These are phyloP conservation scores for Pichia cactophila DNA, from an alignment of 1,139 yeast species.

Conservation along the genomic window DNA sequence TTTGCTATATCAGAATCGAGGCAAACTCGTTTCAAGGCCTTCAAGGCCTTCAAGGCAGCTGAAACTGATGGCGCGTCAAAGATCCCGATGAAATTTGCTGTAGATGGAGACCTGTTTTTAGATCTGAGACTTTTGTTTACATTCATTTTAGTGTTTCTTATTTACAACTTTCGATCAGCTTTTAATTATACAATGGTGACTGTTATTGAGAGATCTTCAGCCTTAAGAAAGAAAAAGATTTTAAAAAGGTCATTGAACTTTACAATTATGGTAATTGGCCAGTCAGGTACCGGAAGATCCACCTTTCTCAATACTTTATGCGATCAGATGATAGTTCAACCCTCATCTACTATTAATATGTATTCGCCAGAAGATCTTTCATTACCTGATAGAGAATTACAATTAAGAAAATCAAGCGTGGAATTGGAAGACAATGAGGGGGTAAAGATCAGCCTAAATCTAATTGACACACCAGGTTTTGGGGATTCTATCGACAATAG, in stretches of 20 bases:
- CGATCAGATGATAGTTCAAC: constrained; percentile 70
- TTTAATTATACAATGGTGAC: constrained; percentile 22
- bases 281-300: constrained; percentile 52
- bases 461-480: constrained; percentile 74
- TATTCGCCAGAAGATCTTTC: constrained; percentile 38
- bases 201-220: constrained; percentile 28
- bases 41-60: too few relatives aligned
- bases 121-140: background rate
- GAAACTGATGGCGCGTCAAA: too few relatives aligned
- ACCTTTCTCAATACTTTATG: constrained; percentile 63
- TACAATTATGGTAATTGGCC: constrained; percentile 54
- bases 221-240: constrained; percentile 49
- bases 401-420: constrained; percentile 43
- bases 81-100: too few relatives aligned
- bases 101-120: too few relatives aligned
- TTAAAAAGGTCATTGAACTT: constrained; percentile 51
- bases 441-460: constrained; percentile 51
- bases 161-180: background rate
- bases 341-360: constrained; percentile 34
- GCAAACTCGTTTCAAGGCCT: too few relatives aligned
- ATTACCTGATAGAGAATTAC: constrained; percentile 36
- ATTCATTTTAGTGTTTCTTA: too few relatives aligned
- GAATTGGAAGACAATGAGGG: constrained; percentile 75
- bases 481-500: constrained; percentile 66
- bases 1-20: too few relatives aligned